These are phyloP conservation scores for Gossypium stocksii DNA, from an alignment of 345 rosid species.

Conservation along the genomic window DNA sequence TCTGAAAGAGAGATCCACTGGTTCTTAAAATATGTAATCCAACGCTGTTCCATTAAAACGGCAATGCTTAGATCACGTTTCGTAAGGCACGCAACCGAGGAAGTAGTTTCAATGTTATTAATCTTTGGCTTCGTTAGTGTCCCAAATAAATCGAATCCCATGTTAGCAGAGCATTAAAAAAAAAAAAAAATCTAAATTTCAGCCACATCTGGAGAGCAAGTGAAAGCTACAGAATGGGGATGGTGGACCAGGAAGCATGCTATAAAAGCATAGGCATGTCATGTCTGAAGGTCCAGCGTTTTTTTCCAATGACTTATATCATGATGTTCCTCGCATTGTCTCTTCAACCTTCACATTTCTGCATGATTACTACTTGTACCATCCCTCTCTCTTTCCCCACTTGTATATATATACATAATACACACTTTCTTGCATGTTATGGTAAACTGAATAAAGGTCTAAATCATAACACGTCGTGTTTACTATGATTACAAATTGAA, in stretches of 20 bases:
- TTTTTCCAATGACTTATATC: not conserved
- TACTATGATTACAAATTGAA: not conserved
- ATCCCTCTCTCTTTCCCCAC: not conserved
- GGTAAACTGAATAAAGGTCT: not conserved
- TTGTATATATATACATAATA: not conserved
- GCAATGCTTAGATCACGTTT: not conserved
- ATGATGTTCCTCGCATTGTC: slow-evolving; percentile 11
- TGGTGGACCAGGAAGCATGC: slow-evolving; percentile 12
- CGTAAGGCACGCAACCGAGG: not conserved
- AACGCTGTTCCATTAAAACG: not conserved
- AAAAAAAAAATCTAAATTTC: no score
- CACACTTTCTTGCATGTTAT: not conserved
- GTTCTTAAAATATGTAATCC: not conserved
- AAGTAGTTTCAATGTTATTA: not conserved
- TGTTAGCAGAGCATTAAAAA: not conserved
- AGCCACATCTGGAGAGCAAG: not conserved
- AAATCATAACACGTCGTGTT: not conserved
- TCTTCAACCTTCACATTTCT: not conserved
- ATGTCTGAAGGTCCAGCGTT: not conserved
- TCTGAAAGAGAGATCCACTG: no score
- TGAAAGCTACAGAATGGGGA: not conserved
- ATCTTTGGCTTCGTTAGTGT: no score
- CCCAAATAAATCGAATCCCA: not conserved
- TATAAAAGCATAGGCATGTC: slow-evolving; percentile 3
- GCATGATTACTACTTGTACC: not conserved